A percentile compares a stretch with the other conserved stretches of the same genome.
These are phyloP conservation scores for Zancudomyces culisetae DNA, from an alignment of 371 early-diverging fungal species.

Conservation along the genomic window DNA sequence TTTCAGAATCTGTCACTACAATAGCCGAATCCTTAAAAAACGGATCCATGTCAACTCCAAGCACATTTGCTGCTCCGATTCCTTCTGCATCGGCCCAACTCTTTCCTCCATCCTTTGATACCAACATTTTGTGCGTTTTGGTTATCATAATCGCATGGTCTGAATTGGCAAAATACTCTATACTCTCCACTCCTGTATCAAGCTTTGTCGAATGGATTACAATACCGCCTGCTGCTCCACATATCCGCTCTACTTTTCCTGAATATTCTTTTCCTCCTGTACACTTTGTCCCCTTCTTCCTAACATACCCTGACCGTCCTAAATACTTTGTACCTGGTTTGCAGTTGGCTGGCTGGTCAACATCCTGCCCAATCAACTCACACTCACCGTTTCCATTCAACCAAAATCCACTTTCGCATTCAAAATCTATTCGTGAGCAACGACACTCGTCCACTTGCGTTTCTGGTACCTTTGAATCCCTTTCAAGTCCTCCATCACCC, in stretches of 20 bases:
- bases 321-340: constrained; percentile 28
- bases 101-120: background rate
- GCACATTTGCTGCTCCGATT: constrained; percentile 2
- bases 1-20: constrained; percentile 39
- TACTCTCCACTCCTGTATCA: background rate
- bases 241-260: constrained; percentile 34
- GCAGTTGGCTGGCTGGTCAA: constrained; percentile 42
- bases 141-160: background rate
- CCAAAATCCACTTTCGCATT: constrained; percentile 58
- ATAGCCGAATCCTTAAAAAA: constrained; percentile 46
- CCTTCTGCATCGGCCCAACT: background rate
- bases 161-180: constrained; percentile 1
- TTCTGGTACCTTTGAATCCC: background rate
- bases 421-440: constrained; percentile 17
- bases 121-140: constrained; percentile 19
- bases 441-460: constrained; percentile 7
- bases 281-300: constrained; percentile 38
- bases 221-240: constrained; percentile 15
- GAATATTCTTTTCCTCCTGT: constrained; percentile 38
- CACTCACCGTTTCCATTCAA: constrained; percentile 41
- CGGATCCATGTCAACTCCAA: constrained; percentile 39
- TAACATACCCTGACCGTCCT: constrained; percentile 50
- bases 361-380: constrained; percentile 38
- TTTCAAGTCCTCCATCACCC: background rate
- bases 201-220: background rate